Evolutionary conservation across 768 basidiomycete genomes (phyloP).

Genomic region (Amanita exitialis): DNA sequence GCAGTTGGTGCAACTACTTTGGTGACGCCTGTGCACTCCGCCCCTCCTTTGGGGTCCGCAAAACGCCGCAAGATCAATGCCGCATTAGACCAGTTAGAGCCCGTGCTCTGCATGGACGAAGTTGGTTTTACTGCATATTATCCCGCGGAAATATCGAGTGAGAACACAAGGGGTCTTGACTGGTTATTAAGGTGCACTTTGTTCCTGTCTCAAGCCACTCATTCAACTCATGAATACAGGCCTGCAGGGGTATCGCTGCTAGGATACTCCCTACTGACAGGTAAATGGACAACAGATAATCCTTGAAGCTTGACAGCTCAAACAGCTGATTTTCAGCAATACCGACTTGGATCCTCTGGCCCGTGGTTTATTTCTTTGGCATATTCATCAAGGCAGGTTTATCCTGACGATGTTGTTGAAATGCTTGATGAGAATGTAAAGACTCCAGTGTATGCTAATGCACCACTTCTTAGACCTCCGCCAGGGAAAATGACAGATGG

Average conservation of each 20-base stretch:
- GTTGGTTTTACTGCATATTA: conserved; percentile 59
- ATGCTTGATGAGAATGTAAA: conserved; percentile 13
- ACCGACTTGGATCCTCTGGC: conserved; percentile 35
- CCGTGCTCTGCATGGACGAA: conserved; percentile 48
- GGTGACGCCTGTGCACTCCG: conserved; percentile 29
- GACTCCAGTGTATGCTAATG: conserved; percentile 50
- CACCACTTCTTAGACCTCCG: conserved; percentile 37
- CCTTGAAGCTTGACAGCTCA: neutral
- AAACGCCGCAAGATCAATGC: conserved; percentile 21
- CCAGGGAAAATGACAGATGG: conserved; percentile 4
- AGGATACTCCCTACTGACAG: conserved; percentile 41
- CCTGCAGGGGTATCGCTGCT: conserved; percentile 34
- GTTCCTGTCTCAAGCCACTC: neutral
- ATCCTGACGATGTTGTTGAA: neutral
- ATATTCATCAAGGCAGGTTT: conserved; percentile 31
- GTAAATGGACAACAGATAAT: conserved; percentile 17
- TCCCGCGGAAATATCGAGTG: conserved; percentile 34
- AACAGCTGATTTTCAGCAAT: conserved; percentile 17
- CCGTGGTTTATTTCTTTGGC: conserved; percentile 42
- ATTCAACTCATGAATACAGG: conserved; percentile 14
- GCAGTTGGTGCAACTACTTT: conserved; percentile 55
- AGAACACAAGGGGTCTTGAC: conserved; percentile 29
- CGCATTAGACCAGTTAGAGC: conserved; percentile 17
- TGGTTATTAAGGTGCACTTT: conserved; percentile 48
- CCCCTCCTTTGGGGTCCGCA: conserved; percentile 28